These are phyloP conservation scores for Thuidium tamariscinum DNA, from an alignment of 225 moss, liverwort and hornwort genomes.

Conservation along the genomic window DNA sequence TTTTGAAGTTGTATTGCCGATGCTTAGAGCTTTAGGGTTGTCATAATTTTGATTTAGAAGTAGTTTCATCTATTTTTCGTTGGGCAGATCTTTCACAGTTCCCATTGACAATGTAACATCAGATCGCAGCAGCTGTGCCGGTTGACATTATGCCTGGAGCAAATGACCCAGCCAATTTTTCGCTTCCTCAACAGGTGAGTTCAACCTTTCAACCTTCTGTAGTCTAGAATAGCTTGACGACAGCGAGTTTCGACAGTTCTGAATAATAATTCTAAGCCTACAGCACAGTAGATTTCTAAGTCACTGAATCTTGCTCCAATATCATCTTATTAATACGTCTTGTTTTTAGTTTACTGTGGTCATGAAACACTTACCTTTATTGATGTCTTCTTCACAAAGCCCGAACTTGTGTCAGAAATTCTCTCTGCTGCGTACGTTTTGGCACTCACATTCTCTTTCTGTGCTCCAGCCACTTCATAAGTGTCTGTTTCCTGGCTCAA, in stretches of 20 bases:
- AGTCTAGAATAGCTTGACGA: background rate
- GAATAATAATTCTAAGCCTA: background rate
- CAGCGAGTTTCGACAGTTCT: background rate
- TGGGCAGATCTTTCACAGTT: background rate
- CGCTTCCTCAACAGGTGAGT: slow-evolving; percentile 87
- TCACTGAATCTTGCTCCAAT: background rate
- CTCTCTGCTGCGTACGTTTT: background rate
- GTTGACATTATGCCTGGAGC: slow-evolving; percentile 94
- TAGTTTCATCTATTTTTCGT: background rate
- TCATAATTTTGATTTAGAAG: background rate
- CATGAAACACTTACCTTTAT: background rate
- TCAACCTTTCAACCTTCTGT: background rate
- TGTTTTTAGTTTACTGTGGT: background rate
- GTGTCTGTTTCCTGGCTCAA: slow-evolving; percentile 90
- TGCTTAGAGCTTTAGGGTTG: background rate
- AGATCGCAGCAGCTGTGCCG: slow-evolving; percentile 96
- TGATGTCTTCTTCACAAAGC: background rate
- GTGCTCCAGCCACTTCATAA: slow-evolving; percentile 77
- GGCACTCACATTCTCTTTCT: background rate
- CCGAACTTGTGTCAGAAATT: background rate
- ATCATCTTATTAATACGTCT: background rate
- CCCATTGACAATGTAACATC: slow-evolving; percentile 1
- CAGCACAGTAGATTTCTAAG: background rate
- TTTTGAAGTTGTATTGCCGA: background rate
- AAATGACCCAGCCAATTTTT: slow-evolving; percentile 92